A percentile compares a stretch with the other conserved stretches of the same genome.
Conservation (phyloP, 352 stramenopile genomes). For the Phytophthora capsici region DNA sequence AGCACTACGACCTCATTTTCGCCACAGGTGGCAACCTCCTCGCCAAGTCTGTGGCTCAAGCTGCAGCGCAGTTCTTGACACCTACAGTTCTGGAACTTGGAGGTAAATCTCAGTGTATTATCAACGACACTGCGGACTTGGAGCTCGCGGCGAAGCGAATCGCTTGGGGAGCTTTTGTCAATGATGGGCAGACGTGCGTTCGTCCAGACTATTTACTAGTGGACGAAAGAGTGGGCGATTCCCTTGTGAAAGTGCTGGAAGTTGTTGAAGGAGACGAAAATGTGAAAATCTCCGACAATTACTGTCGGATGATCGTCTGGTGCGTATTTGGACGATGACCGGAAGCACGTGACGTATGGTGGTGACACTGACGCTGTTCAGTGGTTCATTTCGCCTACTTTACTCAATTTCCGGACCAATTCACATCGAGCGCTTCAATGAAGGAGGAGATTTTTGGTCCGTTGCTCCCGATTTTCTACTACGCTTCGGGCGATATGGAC, state of each 20-base stretch:
- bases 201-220: conserved; percentile 94
- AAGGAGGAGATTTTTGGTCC: conserved; percentile 97
- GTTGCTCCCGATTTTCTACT: conserved; percentile 93
- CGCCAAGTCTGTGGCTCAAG: conserved; percentile 91
- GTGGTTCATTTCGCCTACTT: conserved; percentile 84
- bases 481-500: conserved; percentile 40
- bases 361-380: conserved; percentile 71
- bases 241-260: conserved; percentile 51
- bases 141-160: conserved; percentile 79
- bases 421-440: conserved; percentile 69
- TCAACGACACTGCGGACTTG: conserved; percentile 71
- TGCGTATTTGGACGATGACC: conserved; percentile 59
- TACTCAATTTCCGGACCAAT: conserved; percentile 90
- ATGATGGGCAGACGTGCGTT: conserved; percentile 95
- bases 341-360: conserved; percentile 61
- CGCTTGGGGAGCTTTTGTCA: conserved; percentile 87
- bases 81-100: conserved; percentile 95
- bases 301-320: conserved; percentile 77
- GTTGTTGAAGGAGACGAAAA: conserved; percentile 48
- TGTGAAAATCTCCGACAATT: conserved; percentile 45
- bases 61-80: conserved; percentile 92
- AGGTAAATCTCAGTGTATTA: conserved; percentile 92
- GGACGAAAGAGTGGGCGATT: conserved; percentile 73
- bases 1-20: conserved; percentile 89
- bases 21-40: conserved; percentile 72